Percentiles rank a stretch among this genome's conserved stretches.
Evolutionary conservation across 2,329 filamentous ascomycete species (phyloP).

Genomic region (Nemania serpens): DNA sequence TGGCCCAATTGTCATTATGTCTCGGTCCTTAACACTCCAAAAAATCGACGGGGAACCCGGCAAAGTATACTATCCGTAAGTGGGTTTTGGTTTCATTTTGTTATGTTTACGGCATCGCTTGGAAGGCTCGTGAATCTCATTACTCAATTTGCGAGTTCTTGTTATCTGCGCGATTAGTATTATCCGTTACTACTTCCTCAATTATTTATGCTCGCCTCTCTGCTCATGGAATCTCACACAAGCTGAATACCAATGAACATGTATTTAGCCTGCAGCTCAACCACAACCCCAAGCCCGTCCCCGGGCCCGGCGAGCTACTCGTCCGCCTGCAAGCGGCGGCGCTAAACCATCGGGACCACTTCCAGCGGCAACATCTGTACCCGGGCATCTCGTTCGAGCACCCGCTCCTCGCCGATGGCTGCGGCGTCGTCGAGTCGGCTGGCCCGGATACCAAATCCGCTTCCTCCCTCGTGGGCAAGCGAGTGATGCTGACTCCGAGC

Average conservation of each 20-base stretch:
- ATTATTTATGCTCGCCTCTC: too few species aligned
- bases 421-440: slow-evolving; percentile 70
- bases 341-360: slow-evolving; percentile 94
- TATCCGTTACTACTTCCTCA: too few species aligned
- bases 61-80: slow-evolving; percentile 81
- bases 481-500: slow-evolving; percentile 78
- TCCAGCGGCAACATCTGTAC: slow-evolving; percentile 91
- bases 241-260: neutral
- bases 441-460: slow-evolving; percentile 53
- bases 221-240: neutral
- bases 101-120: neutral
- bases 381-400: slow-evolving; percentile 79
- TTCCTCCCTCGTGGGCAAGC: slow-evolving; percentile 54
- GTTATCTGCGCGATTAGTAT: too few species aligned
- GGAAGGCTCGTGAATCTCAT: neutral
- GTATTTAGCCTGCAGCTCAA: slow-evolving; percentile 60
- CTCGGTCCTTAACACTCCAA: slow-evolving; percentile 64
- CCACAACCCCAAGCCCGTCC: slow-evolving; percentile 64
- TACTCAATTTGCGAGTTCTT: neutral
- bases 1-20: slow-evolving; percentile 48
- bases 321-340: slow-evolving; percentile 78
- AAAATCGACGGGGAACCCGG: slow-evolving; percentile 82
- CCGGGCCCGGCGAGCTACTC: slow-evolving; percentile 70
- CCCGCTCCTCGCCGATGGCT: slow-evolving; percentile 83
- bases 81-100: neutral